phyloP scores from a whole-genome alignment of 495 filamentous ascomycete genomes.

The Antarctomyces pellizariae region DNA sequence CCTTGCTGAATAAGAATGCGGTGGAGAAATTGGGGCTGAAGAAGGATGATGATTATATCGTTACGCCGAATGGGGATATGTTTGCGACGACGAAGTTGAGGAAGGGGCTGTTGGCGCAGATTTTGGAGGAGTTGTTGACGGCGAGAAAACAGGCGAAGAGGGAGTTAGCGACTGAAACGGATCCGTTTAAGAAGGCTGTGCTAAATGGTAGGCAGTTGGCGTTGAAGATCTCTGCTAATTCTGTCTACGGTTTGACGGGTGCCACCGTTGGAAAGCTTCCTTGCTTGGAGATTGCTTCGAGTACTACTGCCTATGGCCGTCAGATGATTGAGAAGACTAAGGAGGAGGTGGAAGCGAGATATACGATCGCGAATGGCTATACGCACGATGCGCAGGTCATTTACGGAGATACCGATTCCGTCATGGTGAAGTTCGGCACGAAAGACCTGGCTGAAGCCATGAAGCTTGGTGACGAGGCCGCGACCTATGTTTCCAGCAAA shows the following conservation, averaged over 20 bases:
- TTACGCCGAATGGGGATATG: slow-evolving; percentile 83
- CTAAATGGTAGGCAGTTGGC: slow-evolving; percentile 93
- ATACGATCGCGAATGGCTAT: slow-evolving; percentile 86
- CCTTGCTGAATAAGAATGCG: slow-evolving; percentile 57
- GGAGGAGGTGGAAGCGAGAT: slow-evolving; percentile 67
- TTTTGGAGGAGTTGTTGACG: slow-evolving; percentile 73
- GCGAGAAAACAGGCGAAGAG: slow-evolving; percentile 87
- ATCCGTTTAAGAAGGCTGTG: slow-evolving; percentile 93
- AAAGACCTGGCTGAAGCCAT: slow-evolving; percentile 65
- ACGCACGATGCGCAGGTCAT: slow-evolving; percentile 86
- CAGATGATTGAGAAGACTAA: slow-evolving; percentile 99
- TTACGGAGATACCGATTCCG: slow-evolving; percentile 97
- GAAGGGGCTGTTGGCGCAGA: slow-evolving; percentile 82
- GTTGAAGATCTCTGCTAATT: slow-evolving; percentile 92
- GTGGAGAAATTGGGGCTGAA: slow-evolving; percentile 48
- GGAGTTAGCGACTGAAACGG: slow-evolving; percentile 75
- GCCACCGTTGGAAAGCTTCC: slow-evolving; percentile 90
- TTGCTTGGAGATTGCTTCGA: slow-evolving; percentile 85
- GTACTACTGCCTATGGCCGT: slow-evolving; percentile 83
- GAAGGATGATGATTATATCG: slow-evolving; percentile 85
- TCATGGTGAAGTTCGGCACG: slow-evolving; percentile 98
- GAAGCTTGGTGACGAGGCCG: slow-evolving; percentile 83
- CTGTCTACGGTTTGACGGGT: slow-evolving; percentile 92
- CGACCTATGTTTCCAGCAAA: slow-evolving; percentile 65
- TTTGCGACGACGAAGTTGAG: slow-evolving; percentile 74